Base-by-base conservation (phyloP, 192 early-diverging fungal genomes). In the Diversispora epigaea region DNA sequence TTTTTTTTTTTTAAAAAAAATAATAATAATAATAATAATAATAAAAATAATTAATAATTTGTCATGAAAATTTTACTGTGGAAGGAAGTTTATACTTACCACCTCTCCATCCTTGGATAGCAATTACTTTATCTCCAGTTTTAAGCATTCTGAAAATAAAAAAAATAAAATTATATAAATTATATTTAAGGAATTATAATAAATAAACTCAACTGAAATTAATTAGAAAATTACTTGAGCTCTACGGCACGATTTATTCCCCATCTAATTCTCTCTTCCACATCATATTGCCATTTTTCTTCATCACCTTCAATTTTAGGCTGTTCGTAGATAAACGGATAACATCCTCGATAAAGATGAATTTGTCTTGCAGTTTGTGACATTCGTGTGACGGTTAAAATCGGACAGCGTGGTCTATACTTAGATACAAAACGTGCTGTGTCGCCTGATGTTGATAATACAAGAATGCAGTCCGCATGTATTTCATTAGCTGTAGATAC, bases 401-500 rank as follows among this genome's bases (percentile, higher is more conserved):
- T 96, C 22, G 96, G 94, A 56, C 92, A 88, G 66, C 89, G 85
- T 40, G 97, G 97, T 55, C 94, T 90, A 82, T 99, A 99, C 84
- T 99, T 99, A 68, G 94, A 90, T 55, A 99, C 87, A 58, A 93
- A 84, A 55, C 91, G 90, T 52, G 97, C 96, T 39, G 95, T 93
- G 71, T 91, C 90, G 21, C 97, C 96, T 8, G 90, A 90, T 47
- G 96, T 96, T 40, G 96, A 88, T 32, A 97, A 87, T 47, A 96
- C 93, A 80, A 99, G 91, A 76, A 94, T 93, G 39, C 94, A 88
- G 58, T 92, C 91, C 47, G 94, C 95, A 73, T 91, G 86, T 80
- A 91, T 91, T 79, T 95, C 92, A 65, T 92, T 87, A 17, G 92
- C 85, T 11, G 93, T 91, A 52, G 87, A 89, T 58, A 93, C 97